Evolutionary conservation across 1,139 yeast species (phyloP), one percentile per base, ranked within the genome.

Genomic region (Yamadazyma friedrichii): DNA sequence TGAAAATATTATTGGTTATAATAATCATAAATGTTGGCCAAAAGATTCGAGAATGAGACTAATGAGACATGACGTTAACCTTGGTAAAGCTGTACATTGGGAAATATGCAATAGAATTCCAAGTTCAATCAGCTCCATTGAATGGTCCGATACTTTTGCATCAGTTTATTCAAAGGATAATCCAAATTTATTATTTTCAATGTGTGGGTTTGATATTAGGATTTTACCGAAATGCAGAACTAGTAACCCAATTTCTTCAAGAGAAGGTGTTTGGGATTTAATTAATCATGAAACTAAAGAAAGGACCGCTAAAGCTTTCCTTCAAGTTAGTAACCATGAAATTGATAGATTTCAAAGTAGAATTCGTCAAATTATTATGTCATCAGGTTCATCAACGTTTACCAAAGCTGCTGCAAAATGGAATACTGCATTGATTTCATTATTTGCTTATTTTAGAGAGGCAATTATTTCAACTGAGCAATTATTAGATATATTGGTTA

Each of bases 121-220:
- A 0, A 59, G 75, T 5, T 82, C 96, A 0, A 60, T 93, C 11
- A 80, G 91, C 0, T 66, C 82, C 1, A 69, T 91, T 20, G 78
- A 78, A 41, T 93, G 98, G 98, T 86, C 80, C 33, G 84, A 83
- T 39, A 74, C 96, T 0, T 76, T 82, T 54, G 89, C 88, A 0
- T 88, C 96, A 0, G 96, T 94, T 1, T 93, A 91, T 61, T 87
- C 96, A 9, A 76, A 77, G 42, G 96, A 91, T 47, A 94, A 94
- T 56, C 91, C 97, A 10, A 94, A 93, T 51, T 58, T 93, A 44
- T 65, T 93, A 33, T 89, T 93, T 54, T 76, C 93, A 1, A 87
- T 94, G 94, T 84, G 94, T 61, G 98, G 98, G 0, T 94, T 94
- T 66, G 98, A 94, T 55, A 84, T 93, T 1, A 70, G 98, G 41